Conservation (phyloP, 164 flowering plant genomes). For the Aristolochia californica region DNA sequence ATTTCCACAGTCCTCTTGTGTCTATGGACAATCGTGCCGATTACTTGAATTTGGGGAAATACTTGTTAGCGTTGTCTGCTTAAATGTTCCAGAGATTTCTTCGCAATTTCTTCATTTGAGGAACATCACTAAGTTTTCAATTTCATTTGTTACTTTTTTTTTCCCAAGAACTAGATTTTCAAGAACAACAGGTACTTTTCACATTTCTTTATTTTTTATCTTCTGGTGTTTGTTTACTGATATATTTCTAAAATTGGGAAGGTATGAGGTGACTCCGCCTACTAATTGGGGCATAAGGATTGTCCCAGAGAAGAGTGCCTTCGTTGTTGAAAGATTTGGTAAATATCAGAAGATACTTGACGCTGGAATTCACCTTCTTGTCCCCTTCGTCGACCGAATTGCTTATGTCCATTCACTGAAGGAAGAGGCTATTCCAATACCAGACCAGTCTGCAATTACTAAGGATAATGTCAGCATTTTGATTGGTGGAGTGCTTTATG, state of each 20-base stretch:
- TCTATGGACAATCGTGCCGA: too few relatives aligned
- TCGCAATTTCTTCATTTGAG: not conserved
- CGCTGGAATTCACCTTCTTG: constrained; percentile 73
- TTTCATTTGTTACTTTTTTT: too few relatives aligned
- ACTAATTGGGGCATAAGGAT: constrained; percentile 75
- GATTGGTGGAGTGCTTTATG: constrained; percentile 79
- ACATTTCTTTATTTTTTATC: not conserved
- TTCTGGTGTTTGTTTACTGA: not conserved
- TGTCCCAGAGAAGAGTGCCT: constrained; percentile 86
- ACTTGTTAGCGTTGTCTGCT: too few relatives aligned
- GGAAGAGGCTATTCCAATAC: constrained; percentile 81
- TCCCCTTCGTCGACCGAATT: constrained; percentile 74
- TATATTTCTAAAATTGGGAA: constrained; percentile 5
- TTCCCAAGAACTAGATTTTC: not conserved
- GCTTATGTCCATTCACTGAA: constrained; percentile 89
- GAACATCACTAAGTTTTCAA: not conserved
- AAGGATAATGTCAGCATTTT: constrained; percentile 84
- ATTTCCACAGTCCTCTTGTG: too few relatives aligned
- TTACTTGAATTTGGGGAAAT: too few relatives aligned
- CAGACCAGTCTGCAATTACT: constrained; percentile 84
- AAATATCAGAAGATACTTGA: constrained; percentile 64
- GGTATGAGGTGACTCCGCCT: constrained; percentile 50
- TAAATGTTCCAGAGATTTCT: too few relatives aligned
- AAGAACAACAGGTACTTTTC: not conserved
- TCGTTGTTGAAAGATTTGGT: constrained; percentile 80